Conservation (phyloP, 2,329 filamentous ascomycete genomes). For the Colletotrichum kahawae region DNA sequence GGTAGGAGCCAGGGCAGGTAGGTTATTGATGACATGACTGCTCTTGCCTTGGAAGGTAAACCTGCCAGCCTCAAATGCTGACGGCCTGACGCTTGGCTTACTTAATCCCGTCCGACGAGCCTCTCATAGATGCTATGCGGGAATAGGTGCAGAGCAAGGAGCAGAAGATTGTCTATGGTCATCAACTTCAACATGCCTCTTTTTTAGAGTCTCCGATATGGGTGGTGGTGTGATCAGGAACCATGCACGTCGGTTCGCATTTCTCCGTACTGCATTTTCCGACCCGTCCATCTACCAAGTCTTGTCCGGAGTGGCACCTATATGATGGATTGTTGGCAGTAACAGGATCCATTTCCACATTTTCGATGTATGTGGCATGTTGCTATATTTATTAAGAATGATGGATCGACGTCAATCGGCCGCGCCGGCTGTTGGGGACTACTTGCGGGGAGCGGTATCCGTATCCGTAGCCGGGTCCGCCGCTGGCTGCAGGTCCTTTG, state of each 20-base stretch:
- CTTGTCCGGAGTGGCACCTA: background rate
- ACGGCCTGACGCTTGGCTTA: background rate
- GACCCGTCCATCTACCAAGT: background rate
- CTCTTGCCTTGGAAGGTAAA: background rate
- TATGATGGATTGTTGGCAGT: background rate
- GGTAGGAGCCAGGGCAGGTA: background rate
- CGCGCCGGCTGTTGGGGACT: background rate
- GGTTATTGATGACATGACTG: background rate
- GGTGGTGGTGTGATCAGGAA: background rate
- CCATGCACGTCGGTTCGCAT: background rate
- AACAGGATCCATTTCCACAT: background rate
- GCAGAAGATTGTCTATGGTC: background rate
- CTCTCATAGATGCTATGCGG: background rate
- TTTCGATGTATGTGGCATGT: background rate
- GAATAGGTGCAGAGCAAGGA: background rate
- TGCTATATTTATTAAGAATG: slow-evolving; percentile 13
- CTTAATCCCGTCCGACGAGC: background rate
- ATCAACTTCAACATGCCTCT: background rate
- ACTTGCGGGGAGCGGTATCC: background rate
- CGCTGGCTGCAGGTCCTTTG: background rate
- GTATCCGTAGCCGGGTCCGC: background rate
- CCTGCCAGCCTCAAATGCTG: background rate
- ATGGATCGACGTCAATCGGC: background rate
- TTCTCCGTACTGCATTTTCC: background rate
- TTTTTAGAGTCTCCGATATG: background rate